Evolutionary conservation across 768 basidiomycete genomes (phyloP).

Genomic region (Dictyophora rubrovolvata): DNA sequence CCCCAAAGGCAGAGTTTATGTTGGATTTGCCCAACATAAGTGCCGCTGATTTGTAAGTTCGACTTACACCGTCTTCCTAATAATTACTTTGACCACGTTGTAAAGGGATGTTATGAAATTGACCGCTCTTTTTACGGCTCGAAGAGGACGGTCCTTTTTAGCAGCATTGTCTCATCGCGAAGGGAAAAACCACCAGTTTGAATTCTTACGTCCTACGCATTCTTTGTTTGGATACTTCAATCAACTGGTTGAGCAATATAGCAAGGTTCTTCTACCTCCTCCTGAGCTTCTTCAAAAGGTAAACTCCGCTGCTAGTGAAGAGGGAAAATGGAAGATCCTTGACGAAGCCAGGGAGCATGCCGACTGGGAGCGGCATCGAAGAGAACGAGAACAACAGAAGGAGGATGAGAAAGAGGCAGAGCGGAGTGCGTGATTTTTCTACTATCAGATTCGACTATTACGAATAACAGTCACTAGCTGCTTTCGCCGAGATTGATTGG

Average conservation of each 20-base stretch:
- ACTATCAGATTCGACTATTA: neutral
- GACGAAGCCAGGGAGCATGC: slow-evolving; percentile 69
- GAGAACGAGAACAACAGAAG: slow-evolving; percentile 76
- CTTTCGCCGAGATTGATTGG: slow-evolving; percentile 98
- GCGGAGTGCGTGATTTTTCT: slow-evolving; percentile 44
- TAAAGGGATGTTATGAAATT: slow-evolving; percentile 88
- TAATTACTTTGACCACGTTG: neutral
- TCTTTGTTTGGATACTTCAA: slow-evolving; percentile 97
- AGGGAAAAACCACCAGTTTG: slow-evolving; percentile 95
- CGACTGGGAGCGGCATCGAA: slow-evolving; percentile 79
- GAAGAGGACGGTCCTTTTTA: slow-evolving; percentile 80
- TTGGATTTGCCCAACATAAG: slow-evolving; percentile 82
- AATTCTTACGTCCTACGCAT: slow-evolving; percentile 91
- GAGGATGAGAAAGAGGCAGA: slow-evolving; percentile 92
- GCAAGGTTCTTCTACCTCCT: slow-evolving; percentile 77
- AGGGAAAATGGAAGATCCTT: slow-evolving; percentile 67
- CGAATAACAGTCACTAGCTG: slow-evolving; percentile 37
- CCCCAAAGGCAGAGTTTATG: slow-evolving; percentile 73
- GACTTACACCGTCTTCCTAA: neutral
- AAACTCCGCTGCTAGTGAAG: slow-evolving; percentile 51
- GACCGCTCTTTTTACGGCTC: slow-evolving; percentile 92
- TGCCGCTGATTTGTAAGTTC: slow-evolving; percentile 80
- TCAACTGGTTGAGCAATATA: slow-evolving; percentile 92
- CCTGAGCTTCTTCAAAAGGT: slow-evolving; percentile 64
- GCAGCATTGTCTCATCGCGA: slow-evolving; percentile 77